These are phyloP conservation scores for Malus sieversii DNA, from an alignment of 306 rosid genomes.

Conservation along the genomic window DNA sequence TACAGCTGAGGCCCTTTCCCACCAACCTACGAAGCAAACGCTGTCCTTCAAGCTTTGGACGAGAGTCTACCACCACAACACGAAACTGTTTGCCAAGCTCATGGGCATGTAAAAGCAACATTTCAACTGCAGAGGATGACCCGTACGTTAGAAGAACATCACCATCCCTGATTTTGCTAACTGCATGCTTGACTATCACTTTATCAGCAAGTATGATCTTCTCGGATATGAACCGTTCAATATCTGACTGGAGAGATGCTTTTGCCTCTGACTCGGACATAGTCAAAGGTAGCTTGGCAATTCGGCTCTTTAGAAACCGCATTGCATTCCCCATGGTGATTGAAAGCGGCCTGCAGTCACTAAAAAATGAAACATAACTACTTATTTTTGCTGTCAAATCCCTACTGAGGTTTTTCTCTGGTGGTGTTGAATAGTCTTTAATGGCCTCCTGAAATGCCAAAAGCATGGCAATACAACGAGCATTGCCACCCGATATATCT, in stretches of 20 bases:
- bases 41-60: conserved; percentile 80
- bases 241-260: conserved; percentile 57
- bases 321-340: conserved; percentile 87
- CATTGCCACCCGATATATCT: conserved; percentile 72
- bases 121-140: conserved; percentile 64
- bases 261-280: conserved; percentile 67
- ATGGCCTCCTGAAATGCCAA: conserved; percentile 76
- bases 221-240: conserved; percentile 59
- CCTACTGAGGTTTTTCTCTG: conserved; percentile 50
- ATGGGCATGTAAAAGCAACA: conserved; percentile 61
- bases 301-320: conserved; percentile 57
- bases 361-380: conserved; percentile 67
- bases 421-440: conserved; percentile 64
- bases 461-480: conserved; percentile 84
- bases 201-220: conserved; percentile 74
- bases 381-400: conserved; percentile 74
- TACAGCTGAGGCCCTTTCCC: conserved; percentile 68
- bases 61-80: conserved; percentile 80
- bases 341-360: conserved; percentile 82
- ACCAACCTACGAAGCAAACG: conserved; percentile 65
- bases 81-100: conserved; percentile 71
- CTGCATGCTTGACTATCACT: conserved; percentile 77
- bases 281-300: conserved; percentile 51
- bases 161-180: conserved; percentile 72
- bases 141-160: conserved; percentile 87